Conservation (phyloP, 805 yeast genomes). For the Schizosaccharomyces lindneri region DNA sequence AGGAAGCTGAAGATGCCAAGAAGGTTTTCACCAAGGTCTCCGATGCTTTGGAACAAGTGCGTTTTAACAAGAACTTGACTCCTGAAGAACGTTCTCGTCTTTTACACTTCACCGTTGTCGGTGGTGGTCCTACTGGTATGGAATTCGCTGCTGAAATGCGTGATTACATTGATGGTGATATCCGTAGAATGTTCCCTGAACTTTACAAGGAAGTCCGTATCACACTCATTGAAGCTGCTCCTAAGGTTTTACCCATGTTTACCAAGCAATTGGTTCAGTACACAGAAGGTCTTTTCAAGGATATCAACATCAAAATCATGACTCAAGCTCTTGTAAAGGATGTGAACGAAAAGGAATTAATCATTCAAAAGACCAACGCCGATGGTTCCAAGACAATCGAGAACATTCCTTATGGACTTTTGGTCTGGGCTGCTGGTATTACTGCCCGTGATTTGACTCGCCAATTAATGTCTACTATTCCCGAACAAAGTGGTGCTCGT, state of each 20-base stretch:
- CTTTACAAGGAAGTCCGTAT: conserved; percentile 39
- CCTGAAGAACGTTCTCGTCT: conserved; percentile 32
- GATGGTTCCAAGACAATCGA: conserved; percentile 15
- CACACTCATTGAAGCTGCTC: conserved; percentile 44
- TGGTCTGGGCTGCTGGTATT: conserved; percentile 59
- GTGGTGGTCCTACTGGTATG: conserved; percentile 58
- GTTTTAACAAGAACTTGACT: conserved; percentile 40
- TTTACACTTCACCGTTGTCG: conserved; percentile 41
- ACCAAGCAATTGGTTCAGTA: conserved; percentile 39
- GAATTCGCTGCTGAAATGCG: conserved; percentile 50
- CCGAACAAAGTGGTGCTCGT: conserved; percentile 27
- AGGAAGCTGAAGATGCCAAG: conserved; percentile 73
- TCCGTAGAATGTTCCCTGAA: conserved; percentile 31
- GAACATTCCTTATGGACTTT: conserved; percentile 38
- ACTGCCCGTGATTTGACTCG: conserved; percentile 39
- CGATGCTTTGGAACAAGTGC: conserved; percentile 71
- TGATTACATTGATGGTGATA: conserved; percentile 41
- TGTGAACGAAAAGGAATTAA: conserved; percentile 29
- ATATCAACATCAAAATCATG: conserved; percentile 36
- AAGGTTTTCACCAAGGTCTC: conserved; percentile 59
- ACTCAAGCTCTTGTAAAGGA: conserved; percentile 36
- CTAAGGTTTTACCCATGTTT: conserved; percentile 42
- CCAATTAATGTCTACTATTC: conserved; percentile 25
- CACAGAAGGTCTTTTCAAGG: conserved; percentile 37
- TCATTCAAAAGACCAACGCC: conserved; percentile 27